These are phyloP conservation scores for Boletus semigastroideus DNA, from an alignment of 1,284 basidiomycete species.

Conservation along the genomic window DNA sequence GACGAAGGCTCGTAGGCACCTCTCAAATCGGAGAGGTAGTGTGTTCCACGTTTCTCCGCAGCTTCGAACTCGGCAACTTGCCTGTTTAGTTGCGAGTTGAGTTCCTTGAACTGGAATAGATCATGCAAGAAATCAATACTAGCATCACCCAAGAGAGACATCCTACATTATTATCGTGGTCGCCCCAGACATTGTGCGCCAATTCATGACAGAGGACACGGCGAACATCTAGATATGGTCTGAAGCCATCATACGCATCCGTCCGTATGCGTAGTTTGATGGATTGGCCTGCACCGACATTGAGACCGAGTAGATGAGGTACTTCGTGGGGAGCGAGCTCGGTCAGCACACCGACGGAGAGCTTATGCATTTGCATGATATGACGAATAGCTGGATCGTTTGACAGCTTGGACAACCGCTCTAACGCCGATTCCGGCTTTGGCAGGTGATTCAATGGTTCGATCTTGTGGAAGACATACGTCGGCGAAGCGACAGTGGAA, in stretches of 20 bases:
- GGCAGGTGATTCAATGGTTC: conserved; percentile 64
- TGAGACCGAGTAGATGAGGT: conserved; percentile 69
- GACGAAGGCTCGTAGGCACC: conserved; percentile 52
- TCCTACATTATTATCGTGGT: conserved; percentile 71
- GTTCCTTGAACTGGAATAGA: conserved; percentile 67
- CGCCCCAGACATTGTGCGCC: conserved; percentile 69
- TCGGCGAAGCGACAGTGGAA: conserved; percentile 35
- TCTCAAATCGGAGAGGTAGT: conserved; percentile 43
- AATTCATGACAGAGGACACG: conserved; percentile 75
- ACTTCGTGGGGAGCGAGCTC: conserved; percentile 77
- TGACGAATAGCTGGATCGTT: conserved; percentile 68
- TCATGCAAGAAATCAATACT: neutral
- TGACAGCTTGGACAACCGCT: conserved; percentile 55
- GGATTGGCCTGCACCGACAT: conserved; percentile 59
- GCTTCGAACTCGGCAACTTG: conserved; percentile 71
- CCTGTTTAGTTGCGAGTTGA: conserved; percentile 72
- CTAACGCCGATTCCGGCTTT: conserved; percentile 53
- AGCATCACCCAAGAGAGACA: neutral
- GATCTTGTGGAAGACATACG: conserved; percentile 63
- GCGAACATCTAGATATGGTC: conserved; percentile 62
- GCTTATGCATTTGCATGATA: conserved; percentile 66
- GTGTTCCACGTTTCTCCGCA: conserved; percentile 50
- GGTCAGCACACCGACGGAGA: conserved; percentile 64
- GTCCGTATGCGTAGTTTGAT: conserved; percentile 72
- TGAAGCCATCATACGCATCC: conserved; percentile 67